These are phyloP conservation scores for Astragalus glycyphyllos DNA, from an alignment of 306 rosid genomes.

Conservation along the genomic window DNA sequence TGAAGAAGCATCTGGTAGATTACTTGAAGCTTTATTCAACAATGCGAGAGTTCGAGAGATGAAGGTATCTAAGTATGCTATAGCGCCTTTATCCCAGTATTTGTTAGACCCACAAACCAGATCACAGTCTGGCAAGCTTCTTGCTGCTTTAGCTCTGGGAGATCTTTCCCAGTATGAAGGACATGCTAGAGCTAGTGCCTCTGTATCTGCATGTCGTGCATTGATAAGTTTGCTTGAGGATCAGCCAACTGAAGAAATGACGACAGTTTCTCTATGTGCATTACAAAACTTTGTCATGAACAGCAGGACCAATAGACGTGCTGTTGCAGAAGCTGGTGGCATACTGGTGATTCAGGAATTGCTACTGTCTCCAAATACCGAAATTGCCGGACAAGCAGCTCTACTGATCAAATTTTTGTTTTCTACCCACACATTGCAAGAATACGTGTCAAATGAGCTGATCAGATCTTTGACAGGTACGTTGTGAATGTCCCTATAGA, in stretches of 20 bases:
- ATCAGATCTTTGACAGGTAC: constrained; percentile 94
- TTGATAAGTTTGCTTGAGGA: constrained; percentile 93
- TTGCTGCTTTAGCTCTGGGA: constrained; percentile 90
- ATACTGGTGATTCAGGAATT: constrained; percentile 94
- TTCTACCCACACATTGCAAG: constrained; percentile 95
- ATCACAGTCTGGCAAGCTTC: constrained; percentile 87
- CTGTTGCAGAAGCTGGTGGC: constrained; percentile 99
- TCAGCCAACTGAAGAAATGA: constrained; percentile 96
- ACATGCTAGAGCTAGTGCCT: constrained; percentile 80
- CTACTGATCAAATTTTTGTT: constrained; percentile 83
- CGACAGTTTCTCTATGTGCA: constrained; percentile 90
- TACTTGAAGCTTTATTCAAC: constrained; percentile 90
- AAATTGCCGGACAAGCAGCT: constrained; percentile 87
- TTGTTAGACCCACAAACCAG: constrained; percentile 89
- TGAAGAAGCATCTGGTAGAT: constrained; percentile 87
- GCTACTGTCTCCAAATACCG: constrained; percentile 76
- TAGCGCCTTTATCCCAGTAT: constrained; percentile 94
- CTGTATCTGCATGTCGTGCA: constrained; percentile 97
- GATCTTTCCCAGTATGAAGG: constrained; percentile 91
- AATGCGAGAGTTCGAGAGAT: constrained; percentile 86
- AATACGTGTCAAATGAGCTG: constrained; percentile 94
- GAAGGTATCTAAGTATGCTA: constrained; percentile 90
- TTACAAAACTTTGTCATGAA: constrained; percentile 96
- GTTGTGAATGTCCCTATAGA: constrained; percentile 5
- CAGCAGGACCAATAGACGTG: constrained; percentile 96